Evolutionary conservation across 208 protist genomes (phyloP).

Genomic region (Acanthamoeba divionensis): DNA sequence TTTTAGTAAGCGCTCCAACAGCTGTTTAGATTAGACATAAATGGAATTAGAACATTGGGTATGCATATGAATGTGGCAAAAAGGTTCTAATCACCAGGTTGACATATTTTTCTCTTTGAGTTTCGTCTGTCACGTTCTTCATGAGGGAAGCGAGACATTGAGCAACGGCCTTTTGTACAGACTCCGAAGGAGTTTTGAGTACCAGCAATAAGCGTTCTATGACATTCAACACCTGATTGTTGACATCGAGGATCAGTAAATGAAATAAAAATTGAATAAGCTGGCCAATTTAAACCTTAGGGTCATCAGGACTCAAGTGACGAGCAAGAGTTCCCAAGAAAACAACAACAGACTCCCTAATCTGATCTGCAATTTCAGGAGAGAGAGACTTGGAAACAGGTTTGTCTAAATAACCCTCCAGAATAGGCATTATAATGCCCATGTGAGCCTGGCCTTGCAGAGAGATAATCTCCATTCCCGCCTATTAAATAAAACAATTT

Average conservation of each 20-base stretch:
- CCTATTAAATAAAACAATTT: neutral
- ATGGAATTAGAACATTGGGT: neutral
- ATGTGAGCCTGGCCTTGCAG: slow-evolving; percentile 26
- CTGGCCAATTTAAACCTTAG: slow-evolving; percentile 59
- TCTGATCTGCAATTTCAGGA: slow-evolving; percentile 29
- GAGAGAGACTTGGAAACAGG: neutral
- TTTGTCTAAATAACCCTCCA: slow-evolving; percentile 20
- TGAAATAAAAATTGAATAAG: neutral
- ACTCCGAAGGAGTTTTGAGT: slow-evolving; percentile 80
- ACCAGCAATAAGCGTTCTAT: slow-evolving; percentile 70
- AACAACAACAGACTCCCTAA: slow-evolving; percentile 71
- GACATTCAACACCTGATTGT: slow-evolving; percentile 61
- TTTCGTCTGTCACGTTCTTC: slow-evolving; percentile 36
- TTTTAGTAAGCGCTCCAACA: slow-evolving; percentile 51
- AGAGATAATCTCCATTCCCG: slow-evolving; percentile 37
- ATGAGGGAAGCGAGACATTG: slow-evolving; percentile 78
- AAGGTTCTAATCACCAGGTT: neutral
- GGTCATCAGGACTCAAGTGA: slow-evolving; percentile 68
- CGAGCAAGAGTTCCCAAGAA: slow-evolving; percentile 74
- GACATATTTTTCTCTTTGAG: slow-evolving; percentile 2
- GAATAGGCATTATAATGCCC: neutral
- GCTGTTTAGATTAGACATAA: neutral
- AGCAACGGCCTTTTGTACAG: slow-evolving; percentile 78
- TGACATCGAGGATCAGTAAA: neutral
- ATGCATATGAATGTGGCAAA: neutral